These are phyloP conservation scores for Drosera spatulata DNA, from an alignment of 179 eudicot species.

Conservation along the genomic window DNA sequence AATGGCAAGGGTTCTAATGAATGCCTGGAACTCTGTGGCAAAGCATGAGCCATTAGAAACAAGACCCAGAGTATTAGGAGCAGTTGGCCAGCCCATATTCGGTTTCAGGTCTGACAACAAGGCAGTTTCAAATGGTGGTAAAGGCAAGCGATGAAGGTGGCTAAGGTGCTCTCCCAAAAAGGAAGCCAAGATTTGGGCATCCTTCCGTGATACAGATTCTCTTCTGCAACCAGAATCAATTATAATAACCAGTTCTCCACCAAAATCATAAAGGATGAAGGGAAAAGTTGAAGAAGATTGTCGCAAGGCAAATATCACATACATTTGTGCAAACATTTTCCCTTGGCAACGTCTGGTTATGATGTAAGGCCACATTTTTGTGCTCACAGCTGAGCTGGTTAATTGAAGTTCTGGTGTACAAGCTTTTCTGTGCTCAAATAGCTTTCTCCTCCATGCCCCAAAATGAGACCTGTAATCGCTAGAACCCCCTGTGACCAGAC, in stretches of 20 bases:
- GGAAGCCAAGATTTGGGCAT: constrained; percentile 62
- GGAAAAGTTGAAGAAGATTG: neutral
- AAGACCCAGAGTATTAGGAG: constrained; percentile 19
- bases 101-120: constrained; percentile 16
- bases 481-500: constrained; percentile 15
- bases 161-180: constrained; percentile 79
- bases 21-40: constrained; percentile 47
- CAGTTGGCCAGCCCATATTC: constrained; percentile 14
- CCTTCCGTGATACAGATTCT: constrained; percentile 53
- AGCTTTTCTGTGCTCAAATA: constrained; percentile 39
- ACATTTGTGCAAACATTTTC: constrained; percentile 72
- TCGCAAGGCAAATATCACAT: constrained; percentile 18
- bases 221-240: constrained; percentile 41
- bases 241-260: too few relatives aligned
- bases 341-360: constrained; percentile 77
- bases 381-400: constrained; percentile 20
- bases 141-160: constrained; percentile 62
- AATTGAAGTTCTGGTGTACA: constrained; percentile 22
- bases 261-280: too few relatives aligned
- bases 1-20: constrained; percentile 31
- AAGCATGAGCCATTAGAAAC: constrained; percentile 14
- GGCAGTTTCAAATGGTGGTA: constrained; percentile 35
- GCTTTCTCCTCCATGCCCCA: constrained; percentile 63
- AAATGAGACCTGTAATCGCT: constrained; percentile 32
- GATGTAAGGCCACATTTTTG: constrained; percentile 74